A percentile compares a stretch with the other conserved stretches of the same genome.
These are phyloP conservation scores for Jacaranda mimosifolia DNA, from an alignment of 257 asterid species.

Conservation along the genomic window DNA sequence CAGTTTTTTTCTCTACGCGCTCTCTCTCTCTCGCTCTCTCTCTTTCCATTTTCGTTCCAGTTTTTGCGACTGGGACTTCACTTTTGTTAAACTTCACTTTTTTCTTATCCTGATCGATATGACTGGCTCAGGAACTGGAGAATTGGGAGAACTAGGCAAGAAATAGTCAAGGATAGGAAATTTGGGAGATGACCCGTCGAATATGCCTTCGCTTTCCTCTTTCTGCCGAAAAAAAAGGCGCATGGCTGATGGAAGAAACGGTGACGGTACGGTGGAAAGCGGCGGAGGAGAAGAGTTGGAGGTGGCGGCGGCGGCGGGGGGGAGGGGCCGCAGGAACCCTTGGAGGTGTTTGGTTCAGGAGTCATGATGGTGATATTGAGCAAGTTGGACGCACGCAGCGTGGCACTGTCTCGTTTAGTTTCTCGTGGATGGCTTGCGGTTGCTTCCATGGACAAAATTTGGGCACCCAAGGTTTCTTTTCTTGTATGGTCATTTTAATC, in stretches of 20 bases:
- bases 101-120: background rate
- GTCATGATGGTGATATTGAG: conserved; percentile 62
- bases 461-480: conserved; percentile 69
- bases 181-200: conserved; percentile 18
- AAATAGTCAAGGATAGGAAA: conserved; percentile 3
- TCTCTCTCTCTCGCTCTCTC: too few species aligned
- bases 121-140: background rate
- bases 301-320: background rate
- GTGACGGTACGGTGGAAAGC: background rate
- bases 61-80: too few species aligned
- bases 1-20: too few species aligned
- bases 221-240: conserved; percentile 15
- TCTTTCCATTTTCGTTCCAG: too few species aligned
- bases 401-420: conserved; percentile 67
- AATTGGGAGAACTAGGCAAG: conserved; percentile 4
- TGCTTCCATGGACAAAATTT: conserved; percentile 69
- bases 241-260: background rate
- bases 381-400: conserved; percentile 77
- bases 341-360: conserved; percentile 61
- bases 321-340: conserved; percentile 56
- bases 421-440: conserved; percentile 66
- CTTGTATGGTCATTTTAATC: background rate
- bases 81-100: background rate
- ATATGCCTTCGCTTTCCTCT: background rate
- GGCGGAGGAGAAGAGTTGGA: conserved; percentile 5